Evolutionary conservation across 805 yeast species (phyloP).

Genomic region (Kuraishia floccosa): DNA sequence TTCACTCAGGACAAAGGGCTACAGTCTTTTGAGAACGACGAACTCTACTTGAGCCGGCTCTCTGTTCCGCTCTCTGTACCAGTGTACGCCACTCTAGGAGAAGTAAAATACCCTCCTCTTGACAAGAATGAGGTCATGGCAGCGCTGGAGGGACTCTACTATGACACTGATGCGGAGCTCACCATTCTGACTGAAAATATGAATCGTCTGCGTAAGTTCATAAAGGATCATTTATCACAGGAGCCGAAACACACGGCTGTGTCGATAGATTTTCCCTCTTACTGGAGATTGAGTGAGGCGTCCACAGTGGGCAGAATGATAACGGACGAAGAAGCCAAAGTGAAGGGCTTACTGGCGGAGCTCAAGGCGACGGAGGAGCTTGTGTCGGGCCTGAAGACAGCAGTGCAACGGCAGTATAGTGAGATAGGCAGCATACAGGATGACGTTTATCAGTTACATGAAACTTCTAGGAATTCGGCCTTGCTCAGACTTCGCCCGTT

Average conservation of each 20-base stretch:
- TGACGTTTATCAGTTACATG: background rate
- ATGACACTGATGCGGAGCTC: slow-evolving; percentile 18
- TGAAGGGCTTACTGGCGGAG: no score
- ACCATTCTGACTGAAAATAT: slow-evolving; percentile 12
- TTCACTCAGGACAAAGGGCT: background rate
- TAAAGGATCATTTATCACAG: slow-evolving; percentile 11
- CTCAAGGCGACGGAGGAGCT: no score
- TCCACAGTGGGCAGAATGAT: slow-evolving; percentile 6
- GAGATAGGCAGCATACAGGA: no score
- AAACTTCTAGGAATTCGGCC: background rate
- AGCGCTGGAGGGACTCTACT: slow-evolving; percentile 15
- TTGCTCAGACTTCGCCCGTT: slow-evolving; percentile 7
- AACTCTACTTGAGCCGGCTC: slow-evolving; percentile 11
- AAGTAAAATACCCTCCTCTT: slow-evolving; percentile 3
- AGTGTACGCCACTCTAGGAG: slow-evolving; percentile 8
- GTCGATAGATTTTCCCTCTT: slow-evolving; percentile 11
- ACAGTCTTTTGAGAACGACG: slow-evolving; percentile 13
- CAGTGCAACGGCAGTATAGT: no score
- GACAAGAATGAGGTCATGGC: slow-evolving; percentile 8
- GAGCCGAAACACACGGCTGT: slow-evolving; percentile 10
- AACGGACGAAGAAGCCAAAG: no score
- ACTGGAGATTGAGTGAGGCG: slow-evolving; percentile 19
- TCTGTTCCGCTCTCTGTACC: slow-evolving; percentile 13
- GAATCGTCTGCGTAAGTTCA: slow-evolving; percentile 8
- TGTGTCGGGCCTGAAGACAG: no score